Evolutionary conservation across 768 basidiomycete species (phyloP).

Genomic region (Mycena polygramma): DNA sequence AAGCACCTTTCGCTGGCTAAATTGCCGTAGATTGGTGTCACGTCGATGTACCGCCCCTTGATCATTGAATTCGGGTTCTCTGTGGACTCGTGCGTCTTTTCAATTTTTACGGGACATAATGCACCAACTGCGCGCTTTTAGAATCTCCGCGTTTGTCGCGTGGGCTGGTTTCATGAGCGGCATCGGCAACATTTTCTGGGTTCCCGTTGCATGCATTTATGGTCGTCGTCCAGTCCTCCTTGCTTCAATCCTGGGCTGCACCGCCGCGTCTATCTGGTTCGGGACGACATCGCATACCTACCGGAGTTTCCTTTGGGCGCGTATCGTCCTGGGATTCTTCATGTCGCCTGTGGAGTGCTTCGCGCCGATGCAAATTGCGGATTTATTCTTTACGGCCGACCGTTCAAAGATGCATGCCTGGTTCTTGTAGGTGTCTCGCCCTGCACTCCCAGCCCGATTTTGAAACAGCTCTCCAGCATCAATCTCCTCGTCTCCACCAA

Average conservation of each 20-base stretch:
- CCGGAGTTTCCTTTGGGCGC: conserved; percentile 27
- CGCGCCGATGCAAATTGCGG: conserved; percentile 29
- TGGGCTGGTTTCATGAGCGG: conserved; percentile 32
- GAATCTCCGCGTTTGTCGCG: conserved; percentile 24
- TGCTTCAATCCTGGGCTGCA: conserved; percentile 22
- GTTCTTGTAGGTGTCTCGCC: conserved; percentile 12
- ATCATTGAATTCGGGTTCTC: conserved; percentile 26
- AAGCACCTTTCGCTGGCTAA: background rate
- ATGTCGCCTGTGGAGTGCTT: conserved; percentile 28
- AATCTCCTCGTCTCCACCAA: conserved; percentile 29
- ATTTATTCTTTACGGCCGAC: conserved; percentile 28
- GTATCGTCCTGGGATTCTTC: conserved; percentile 27
- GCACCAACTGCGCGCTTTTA: background rate
- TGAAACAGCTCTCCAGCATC: conserved; percentile 5
- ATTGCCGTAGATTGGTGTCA: conserved; percentile 21
- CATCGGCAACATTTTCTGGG: conserved; percentile 25
- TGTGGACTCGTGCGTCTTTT: conserved; percentile 14
- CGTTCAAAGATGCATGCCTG: conserved; percentile 28
- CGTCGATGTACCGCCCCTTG: conserved; percentile 22
- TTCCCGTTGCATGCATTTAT: conserved; percentile 15
- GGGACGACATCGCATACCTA: conserved; percentile 18
- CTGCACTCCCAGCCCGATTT: background rate
- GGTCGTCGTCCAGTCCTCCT: conserved; percentile 28
- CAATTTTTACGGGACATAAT: background rate
- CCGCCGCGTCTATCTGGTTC: conserved; percentile 27